Evolutionary conservation across 345 rosid species (phyloP).

Genomic region (Lepidium didymum): DNA sequence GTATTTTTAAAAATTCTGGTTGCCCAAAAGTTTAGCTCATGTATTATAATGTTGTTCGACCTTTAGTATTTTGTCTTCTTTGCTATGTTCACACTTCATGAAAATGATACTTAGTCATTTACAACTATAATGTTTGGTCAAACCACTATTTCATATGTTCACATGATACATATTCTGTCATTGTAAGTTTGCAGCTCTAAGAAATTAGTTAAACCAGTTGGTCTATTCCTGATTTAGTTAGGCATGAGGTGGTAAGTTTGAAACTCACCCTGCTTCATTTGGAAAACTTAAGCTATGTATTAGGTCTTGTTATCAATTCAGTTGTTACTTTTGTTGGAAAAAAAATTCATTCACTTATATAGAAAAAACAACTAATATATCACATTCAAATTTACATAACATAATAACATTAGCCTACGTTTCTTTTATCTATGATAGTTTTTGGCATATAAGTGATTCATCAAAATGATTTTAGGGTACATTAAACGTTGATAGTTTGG

Average conservation of each 20-base stretch:
- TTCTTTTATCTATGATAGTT: neutral
- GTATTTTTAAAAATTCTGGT: neutral
- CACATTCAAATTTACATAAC: neutral
- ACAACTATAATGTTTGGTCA: slow-evolving; percentile 9
- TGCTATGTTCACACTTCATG: neutral
- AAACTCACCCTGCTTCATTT: too few species aligned
- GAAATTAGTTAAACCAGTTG: neutral
- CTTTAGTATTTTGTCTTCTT: neutral
- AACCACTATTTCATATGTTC: neutral
- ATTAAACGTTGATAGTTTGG: neutral
- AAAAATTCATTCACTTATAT: neutral
- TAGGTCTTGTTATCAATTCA: too few species aligned
- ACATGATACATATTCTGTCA: neutral
- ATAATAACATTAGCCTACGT: neutral
- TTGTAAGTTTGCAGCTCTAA: neutral
- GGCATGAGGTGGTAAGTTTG: too few species aligned
- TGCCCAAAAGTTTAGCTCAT: neutral
- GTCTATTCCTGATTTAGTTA: too few species aligned
- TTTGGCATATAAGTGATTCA: neutral
- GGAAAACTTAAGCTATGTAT: too few species aligned
- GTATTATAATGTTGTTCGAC: neutral
- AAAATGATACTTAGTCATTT: neutral
- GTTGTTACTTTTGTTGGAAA: too few species aligned
- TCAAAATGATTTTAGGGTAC: neutral
- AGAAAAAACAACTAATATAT: slow-evolving; percentile 1